These are phyloP conservation scores for Mucor saturninus DNA, from an alignment of 371 early-diverging fungal genomes.

Conservation along the genomic window DNA sequence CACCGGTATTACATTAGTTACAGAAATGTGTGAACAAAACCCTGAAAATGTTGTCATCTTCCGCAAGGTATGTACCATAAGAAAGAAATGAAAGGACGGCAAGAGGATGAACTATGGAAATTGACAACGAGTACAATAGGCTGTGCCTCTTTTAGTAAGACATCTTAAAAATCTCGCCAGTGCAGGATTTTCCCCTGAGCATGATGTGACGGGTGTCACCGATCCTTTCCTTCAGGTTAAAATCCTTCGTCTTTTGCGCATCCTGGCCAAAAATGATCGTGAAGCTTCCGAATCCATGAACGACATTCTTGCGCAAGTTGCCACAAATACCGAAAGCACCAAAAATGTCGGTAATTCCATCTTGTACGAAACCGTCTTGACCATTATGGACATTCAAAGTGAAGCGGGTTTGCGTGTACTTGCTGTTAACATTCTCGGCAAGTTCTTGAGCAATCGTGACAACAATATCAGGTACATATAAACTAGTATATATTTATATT, in stretches of 20 bases:
- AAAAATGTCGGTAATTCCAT: conserved; percentile 98
- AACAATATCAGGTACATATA: conserved; percentile 89
- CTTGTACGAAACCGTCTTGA: conserved; percentile 94
- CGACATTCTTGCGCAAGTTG: conserved; percentile 96
- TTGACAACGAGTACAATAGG: conserved; percentile 36
- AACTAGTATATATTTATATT: no score
- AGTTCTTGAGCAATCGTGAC: conserved; percentile 92
- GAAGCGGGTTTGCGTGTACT: conserved; percentile 91
- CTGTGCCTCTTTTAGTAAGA: conserved; percentile 85
- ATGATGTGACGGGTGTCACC: conserved; percentile 94
- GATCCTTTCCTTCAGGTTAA: conserved; percentile 98
- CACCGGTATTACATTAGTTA: conserved; percentile 89
- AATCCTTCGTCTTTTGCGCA: conserved; percentile 87
- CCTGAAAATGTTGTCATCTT: conserved; percentile 72
- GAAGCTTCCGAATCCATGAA: conserved; percentile 95
- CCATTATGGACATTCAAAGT: conserved; percentile 94
- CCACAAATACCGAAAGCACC: conserved; percentile 91
- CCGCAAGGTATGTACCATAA: conserved; percentile 57
- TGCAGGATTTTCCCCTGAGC: conserved; percentile 92
- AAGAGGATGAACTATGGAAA: neutral
- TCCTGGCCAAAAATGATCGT: conserved; percentile 84
- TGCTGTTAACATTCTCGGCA: conserved; percentile 96
- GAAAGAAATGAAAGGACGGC: neutral
- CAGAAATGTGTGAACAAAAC: conserved; percentile 84
- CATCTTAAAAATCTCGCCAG: conserved; percentile 89